A percentile compares a stretch with the other conserved stretches of the same genome.
Conservation (phyloP, 2,329 filamentous ascomycete genomes). For the Colletotrichum cereale region DNA sequence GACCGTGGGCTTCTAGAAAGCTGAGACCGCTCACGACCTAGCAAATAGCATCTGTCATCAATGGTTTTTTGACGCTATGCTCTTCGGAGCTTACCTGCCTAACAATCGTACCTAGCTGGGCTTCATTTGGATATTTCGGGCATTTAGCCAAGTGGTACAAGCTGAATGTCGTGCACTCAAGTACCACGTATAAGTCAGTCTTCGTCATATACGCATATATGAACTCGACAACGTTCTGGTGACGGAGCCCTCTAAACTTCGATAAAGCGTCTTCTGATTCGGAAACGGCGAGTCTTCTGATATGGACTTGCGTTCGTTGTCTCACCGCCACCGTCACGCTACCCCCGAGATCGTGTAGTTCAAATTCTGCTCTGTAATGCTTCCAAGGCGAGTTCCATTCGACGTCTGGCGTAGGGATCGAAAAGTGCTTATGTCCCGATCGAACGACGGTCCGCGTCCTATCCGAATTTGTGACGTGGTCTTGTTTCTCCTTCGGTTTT, state of each 20-base stretch:
- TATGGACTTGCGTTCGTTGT: background rate
- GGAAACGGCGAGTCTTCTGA: background rate
- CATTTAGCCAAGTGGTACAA: background rate
- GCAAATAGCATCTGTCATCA: background rate
- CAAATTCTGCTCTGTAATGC: background rate
- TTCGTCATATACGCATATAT: background rate
- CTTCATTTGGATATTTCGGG: background rate
- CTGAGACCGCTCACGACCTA: background rate
- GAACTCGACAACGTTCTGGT: slow-evolving; percentile 1
- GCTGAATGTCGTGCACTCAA: background rate
- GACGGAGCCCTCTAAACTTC: too few species aligned
- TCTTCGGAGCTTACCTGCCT: background rate
- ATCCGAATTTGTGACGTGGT: background rate
- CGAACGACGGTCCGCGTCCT: background rate
- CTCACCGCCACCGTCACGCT: slow-evolving; percentile 2
- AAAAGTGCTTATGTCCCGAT: background rate
- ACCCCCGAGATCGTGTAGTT: background rate
- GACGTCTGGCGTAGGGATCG: background rate
- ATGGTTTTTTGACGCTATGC: background rate
- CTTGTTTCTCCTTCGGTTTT: background rate
- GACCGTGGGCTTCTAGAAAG: slow-evolving; percentile 7
- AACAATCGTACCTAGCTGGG: background rate
- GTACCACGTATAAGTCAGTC: background rate
- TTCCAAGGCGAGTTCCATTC: background rate
- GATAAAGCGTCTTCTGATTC: slow-evolving; percentile 1